Evolutionary conservation across 805 yeast genomes (phyloP).

Genomic region (Lachancea thermotolerans): DNA sequence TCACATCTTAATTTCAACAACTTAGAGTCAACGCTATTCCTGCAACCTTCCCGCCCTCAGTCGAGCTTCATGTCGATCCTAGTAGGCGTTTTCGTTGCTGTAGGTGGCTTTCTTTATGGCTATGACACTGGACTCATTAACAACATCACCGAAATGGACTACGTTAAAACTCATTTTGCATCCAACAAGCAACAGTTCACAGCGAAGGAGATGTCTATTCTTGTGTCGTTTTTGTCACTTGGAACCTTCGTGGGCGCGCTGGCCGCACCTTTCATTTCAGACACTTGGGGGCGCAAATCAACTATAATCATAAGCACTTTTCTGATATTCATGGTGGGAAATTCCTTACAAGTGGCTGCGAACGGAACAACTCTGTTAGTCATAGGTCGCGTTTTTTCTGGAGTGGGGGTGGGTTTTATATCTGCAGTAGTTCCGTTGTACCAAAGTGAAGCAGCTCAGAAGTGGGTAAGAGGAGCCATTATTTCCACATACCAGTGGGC

Average conservation of each 20-base stretch:
- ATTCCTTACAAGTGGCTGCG: constrained; percentile 58
- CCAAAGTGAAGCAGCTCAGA: constrained; percentile 80
- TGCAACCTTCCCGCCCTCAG: constrained; percentile 32
- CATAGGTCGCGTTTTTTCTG: constrained; percentile 67
- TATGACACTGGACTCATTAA: constrained; percentile 86
- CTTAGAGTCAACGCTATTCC: constrained; percentile 19
- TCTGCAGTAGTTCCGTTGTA: constrained; percentile 78
- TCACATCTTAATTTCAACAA: constrained; percentile 7
- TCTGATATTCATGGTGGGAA: constrained; percentile 64
- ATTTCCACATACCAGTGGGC: constrained; percentile 86
- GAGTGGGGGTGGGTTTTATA: constrained; percentile 67
- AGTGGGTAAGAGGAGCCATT: constrained; percentile 73
- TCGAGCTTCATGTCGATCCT: constrained; percentile 59
- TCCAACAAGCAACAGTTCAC: constrained; percentile 41
- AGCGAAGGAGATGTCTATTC: constrained; percentile 58
- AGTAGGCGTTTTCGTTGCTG: constrained; percentile 77
- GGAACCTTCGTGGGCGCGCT: constrained; percentile 74
- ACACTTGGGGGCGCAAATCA: constrained; percentile 62
- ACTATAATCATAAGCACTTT: constrained; percentile 58
- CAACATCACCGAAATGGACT: constrained; percentile 69
- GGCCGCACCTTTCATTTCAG: constrained; percentile 55
- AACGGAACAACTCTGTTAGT: constrained; percentile 46
- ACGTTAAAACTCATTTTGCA: constrained; percentile 53
- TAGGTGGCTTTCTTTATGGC: constrained; percentile 88
- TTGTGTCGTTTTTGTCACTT: constrained; percentile 71